Base-by-base conservation (phyloP, 805 yeast genomes). In the Ogataea thermomethanolica region DNA sequence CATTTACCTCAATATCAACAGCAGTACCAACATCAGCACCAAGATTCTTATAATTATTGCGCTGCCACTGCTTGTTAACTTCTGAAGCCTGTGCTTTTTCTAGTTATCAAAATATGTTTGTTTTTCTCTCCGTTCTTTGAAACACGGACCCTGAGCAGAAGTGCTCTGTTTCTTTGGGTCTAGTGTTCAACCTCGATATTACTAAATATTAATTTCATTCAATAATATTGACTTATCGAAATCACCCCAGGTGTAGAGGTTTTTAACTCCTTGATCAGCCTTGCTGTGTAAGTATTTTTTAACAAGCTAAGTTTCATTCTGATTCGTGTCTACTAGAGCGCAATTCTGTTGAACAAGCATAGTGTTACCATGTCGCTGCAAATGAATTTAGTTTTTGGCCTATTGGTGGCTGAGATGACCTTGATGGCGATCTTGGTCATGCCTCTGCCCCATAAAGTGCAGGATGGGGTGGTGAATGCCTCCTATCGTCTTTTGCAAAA, bases 401-500 rank as follows among this genome's bases (percentile, higher is more conserved):
- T 66, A 11, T 61, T 75, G 46, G 53, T 71, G 21, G 51, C 53
- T n/a, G 75, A 76, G 50, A 71, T 74, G 76, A 52, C 55, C 1
- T 40, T 66, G 8, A 58, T 74, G 30, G 55, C 71, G 8, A 37
- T 73, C 4, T 46, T 74, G 30, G 69, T 75, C 23, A 51, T 73
- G 50, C 82, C 82, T 12, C 58, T 75, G 46, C 81, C 81, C 4
- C 66, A 64, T 35, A 50, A 56, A 5, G 35, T 75, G 13, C 64
- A 76, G 34, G 46, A 51, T 20, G 62, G 54, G n/a, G 51, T 73
- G 17, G 67, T 73, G 17, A 48, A 58, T 12, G 29, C 58, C 6
- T 54, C 65, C 21, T 59, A 62, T 28, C 33, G 46, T 4, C 46
- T 67, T 23, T 53, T 61, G 29, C 49, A 45, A 25, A 62, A 61